Evolutionary conservation across 2,329 filamentous ascomycete species (phyloP).

Genomic region (Parascedosporium putredinis): DNA sequence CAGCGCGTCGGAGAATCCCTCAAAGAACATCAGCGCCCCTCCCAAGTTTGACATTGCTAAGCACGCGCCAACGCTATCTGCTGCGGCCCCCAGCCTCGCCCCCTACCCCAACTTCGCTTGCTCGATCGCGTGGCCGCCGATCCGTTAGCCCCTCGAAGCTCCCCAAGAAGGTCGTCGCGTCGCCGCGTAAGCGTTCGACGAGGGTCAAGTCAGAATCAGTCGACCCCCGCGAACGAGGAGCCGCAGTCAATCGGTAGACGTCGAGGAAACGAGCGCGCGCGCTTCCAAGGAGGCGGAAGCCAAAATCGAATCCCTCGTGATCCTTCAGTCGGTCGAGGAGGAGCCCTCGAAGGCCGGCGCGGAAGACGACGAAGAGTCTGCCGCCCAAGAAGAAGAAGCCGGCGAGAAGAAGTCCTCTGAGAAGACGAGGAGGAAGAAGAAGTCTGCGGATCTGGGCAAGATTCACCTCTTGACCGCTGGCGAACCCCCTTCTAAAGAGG

Average conservation of each 20-base stretch:
- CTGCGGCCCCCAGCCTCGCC: constrained; percentile 20
- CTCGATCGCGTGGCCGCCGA: constrained; percentile 39
- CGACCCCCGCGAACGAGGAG: constrained; percentile 5
- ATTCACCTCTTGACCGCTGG: constrained; percentile 36
- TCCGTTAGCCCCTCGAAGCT: constrained; percentile 48
- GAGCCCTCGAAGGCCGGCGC: constrained; percentile 26
- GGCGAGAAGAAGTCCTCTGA: constrained; percentile 21
- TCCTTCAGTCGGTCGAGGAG: constrained; percentile 8
- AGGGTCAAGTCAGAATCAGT: constrained; percentile 5
- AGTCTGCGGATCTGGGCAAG: constrained; percentile 38
- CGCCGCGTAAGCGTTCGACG: constrained; percentile 43
- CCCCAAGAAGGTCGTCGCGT: constrained; percentile 34
- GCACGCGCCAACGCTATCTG: constrained; percentile 20
- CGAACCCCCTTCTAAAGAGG: constrained; percentile 63
- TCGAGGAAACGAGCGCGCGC: constrained; percentile 3
- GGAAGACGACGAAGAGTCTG: constrained; percentile 23
- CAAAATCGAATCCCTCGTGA: neutral
- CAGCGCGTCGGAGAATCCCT: constrained; percentile 49
- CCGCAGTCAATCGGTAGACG: constrained; percentile 7
- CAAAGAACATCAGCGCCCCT: constrained; percentile 69
- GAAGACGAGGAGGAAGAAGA: constrained; percentile 30
- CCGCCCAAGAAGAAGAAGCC: constrained; percentile 18
- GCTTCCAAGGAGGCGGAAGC: constrained; percentile 4
- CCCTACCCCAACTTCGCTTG: constrained; percentile 36
- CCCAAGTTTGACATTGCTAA: constrained; percentile 61